These are phyloP conservation scores for Guadua angustifolia DNA, from an alignment of 176 grass and related monocot species.

Conservation along the genomic window DNA sequence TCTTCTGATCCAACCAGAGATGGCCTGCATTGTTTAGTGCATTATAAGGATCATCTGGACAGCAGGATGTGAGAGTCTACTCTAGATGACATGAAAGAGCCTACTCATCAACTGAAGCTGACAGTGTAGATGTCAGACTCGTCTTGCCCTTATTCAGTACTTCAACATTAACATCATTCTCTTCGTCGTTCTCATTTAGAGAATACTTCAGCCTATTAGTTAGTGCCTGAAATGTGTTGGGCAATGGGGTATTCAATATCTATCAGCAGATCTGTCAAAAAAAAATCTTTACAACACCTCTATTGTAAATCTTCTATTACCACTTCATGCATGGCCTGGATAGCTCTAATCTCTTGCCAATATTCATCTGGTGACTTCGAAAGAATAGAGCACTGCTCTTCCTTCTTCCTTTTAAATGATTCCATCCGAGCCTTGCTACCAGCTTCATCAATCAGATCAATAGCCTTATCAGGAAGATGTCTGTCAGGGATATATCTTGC, in stretches of 20 bases:
- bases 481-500: conserved; percentile 95
- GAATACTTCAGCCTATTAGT: conserved; percentile 89
- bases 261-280: conserved; percentile 28
- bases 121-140: conserved; percentile 27
- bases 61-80: conserved; percentile 21
- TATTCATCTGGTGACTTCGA: conserved; percentile 89
- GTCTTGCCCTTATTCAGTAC: conserved; percentile 37
- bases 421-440: conserved; percentile 90
- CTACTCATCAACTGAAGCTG: conserved; percentile 62
- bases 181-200: conserved; percentile 56
- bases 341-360: conserved; percentile 96
- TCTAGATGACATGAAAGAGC: conserved; percentile 44
- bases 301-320: conserved; percentile 50
- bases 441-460: conserved; percentile 98
- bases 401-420: conserved; percentile 87
- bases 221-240: conserved; percentile 54
- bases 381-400: conserved; percentile 77
- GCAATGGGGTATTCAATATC: conserved; percentile 36
- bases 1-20: conserved; percentile 77
- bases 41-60: conserved; percentile 18
- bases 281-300: conserved; percentile 8
- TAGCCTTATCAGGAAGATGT: conserved; percentile 96
- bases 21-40: conserved; percentile 50
- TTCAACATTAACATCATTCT: conserved; percentile 47
- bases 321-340: conserved; percentile 87